Evolutionary conservation across 345 rosid species (phyloP).

Genomic region (Melastoma malabathricum): DNA sequence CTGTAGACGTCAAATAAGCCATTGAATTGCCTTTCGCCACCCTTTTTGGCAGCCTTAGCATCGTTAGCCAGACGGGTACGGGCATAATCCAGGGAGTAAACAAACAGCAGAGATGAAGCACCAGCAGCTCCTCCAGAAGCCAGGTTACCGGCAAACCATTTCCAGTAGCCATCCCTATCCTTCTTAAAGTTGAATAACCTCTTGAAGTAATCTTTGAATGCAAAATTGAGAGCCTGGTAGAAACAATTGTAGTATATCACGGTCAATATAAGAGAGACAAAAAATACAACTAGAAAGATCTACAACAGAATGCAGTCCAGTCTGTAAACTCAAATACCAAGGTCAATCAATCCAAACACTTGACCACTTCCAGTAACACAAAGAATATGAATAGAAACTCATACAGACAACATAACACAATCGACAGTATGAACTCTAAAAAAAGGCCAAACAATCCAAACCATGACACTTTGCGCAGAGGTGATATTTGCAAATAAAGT

Average conservation of each 20-base stretch:
- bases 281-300: no score
- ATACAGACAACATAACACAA: no score
- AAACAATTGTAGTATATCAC: not conserved
- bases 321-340: no score
- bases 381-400: not conserved
- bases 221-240: constrained; percentile 41
- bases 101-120: constrained; percentile 42
- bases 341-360: no score
- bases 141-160: constrained; percentile 55
- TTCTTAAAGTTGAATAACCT: constrained; percentile 46
- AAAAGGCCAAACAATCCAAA: not conserved
- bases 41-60: constrained; percentile 33
- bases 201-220: constrained; percentile 46
- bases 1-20: constrained; percentile 45
- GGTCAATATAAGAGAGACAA: not conserved
- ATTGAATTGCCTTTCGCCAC: constrained; percentile 48
- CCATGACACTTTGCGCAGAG: not conserved
- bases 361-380: not conserved
- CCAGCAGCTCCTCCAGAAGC: constrained; percentile 62
- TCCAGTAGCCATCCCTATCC: constrained; percentile 48
- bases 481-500: no score
- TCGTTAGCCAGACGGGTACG: constrained; percentile 47
- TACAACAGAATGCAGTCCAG: no score
- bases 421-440: no score
- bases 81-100: constrained; percentile 45